Base-by-base conservation (phyloP, 2,329 filamentous ascomycete genomes). In the Claviceps spartinae region DNA sequence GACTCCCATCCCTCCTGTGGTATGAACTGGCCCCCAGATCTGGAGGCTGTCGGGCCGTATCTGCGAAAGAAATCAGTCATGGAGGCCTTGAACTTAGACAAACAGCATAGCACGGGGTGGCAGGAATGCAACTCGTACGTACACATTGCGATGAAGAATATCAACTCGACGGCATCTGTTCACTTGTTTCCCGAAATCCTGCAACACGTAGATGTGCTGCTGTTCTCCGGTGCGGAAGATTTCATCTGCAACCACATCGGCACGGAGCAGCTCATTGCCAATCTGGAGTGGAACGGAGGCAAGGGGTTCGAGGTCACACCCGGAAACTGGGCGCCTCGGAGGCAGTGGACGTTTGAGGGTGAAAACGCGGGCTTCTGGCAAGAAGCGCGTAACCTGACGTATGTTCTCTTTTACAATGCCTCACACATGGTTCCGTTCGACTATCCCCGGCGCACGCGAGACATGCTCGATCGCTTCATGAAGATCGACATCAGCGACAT, bases 371-470 rank as follows among this genome's bases (percentile, higher is more conserved):
- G 93, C 24, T 88, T 94, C 63, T 98, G 91, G 75, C 94, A 98
- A 68, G 81, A 89, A 65, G 91, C 93, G 1, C 83, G 94, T 58
- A 98, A 98, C 69, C 71, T 98, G 55, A 96, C 93, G 1, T 98
- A 98, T 64, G 83, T 98, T 36, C 76, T 94, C 42, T 95, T 97
- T 70, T 88, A 95, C 73, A 95, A 98, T 67, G 83, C 88, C 16
- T 95, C 87, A 48, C 93, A 98, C 68, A 98, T 98, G 93, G 93
- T 98, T 1, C 94, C 93, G 1, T 97, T 93, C 63, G 91, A 98
- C 67, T 86, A 86, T 60, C 84, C 91, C 1, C 82, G 88, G 47
- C 84, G 89, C 55, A 86, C 83, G 20, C 81, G 91, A 55, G 93
- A 97, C 66, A 98, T 98, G 93, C 81, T 98, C 16, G 91, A 98